Evolutionary conservation across 495 filamentous ascomycete species (phyloP).

Genomic region (Tuber aestivum): DNA sequence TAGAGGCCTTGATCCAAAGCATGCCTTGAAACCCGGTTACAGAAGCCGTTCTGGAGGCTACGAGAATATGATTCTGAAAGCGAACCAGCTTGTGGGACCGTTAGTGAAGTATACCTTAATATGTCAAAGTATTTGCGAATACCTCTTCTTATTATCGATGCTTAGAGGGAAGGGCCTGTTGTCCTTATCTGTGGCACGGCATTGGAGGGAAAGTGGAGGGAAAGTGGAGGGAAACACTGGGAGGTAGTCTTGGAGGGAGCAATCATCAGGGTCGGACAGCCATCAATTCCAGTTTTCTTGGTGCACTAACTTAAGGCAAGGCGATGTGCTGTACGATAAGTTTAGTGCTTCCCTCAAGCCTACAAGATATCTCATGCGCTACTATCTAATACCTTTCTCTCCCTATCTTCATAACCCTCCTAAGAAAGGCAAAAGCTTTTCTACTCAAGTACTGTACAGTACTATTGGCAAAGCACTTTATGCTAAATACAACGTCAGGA

Average conservation of each 20-base stretch:
- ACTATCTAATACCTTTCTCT: background rate
- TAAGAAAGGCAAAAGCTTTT: background rate
- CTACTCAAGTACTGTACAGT: background rate
- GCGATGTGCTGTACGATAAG: background rate
- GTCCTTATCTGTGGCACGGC: too few relatives aligned
- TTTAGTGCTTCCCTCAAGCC: background rate
- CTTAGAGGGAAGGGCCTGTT: background rate
- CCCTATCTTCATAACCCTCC: background rate
- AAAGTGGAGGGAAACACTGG: background rate
- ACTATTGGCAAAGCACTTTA: background rate
- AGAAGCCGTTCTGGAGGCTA: background rate
- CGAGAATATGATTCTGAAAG: background rate
- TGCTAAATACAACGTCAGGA: background rate
- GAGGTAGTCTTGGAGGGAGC: background rate
- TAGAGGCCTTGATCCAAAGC: background rate
- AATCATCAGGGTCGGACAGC: background rate
- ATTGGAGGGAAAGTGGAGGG: background rate
- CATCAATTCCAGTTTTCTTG: background rate
- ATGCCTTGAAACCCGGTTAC: background rate
- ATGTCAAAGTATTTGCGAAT: background rate
- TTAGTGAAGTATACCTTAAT: too few relatives aligned
- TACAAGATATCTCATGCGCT: background rate
- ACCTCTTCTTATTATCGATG: background rate
- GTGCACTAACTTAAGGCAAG: background rate
- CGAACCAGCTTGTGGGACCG: background rate